Evolutionary conservation across 148 eudicot species (phyloP).

Genomic region (Drosera capensis): DNA sequence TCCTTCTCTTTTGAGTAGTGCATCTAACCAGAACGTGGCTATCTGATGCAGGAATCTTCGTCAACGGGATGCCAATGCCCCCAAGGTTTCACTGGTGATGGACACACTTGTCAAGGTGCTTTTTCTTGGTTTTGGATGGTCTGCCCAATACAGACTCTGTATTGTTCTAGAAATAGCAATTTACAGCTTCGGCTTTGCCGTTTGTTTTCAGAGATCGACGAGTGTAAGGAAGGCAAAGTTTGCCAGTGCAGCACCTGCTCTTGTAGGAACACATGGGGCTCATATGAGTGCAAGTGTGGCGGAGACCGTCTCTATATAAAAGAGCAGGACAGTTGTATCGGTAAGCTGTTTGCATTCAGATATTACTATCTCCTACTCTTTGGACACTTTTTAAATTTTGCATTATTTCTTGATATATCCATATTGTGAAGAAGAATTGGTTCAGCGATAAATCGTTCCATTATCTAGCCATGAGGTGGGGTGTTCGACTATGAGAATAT

Average conservation of each 20-base stretch:
- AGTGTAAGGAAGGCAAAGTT: slow-evolving; percentile 50
- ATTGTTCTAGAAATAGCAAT: too few relatives aligned
- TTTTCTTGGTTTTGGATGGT: not conserved
- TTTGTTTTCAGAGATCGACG: slow-evolving; percentile 45
- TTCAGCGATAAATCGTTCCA: too few relatives aligned
- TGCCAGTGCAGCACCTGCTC: slow-evolving; percentile 69
- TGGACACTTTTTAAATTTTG: not conserved
- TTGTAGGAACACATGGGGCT: slow-evolving; percentile 82
- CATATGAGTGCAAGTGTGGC: slow-evolving; percentile 63
- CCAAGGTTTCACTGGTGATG: slow-evolving; percentile 71
- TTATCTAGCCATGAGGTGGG: too few relatives aligned
- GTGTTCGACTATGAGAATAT: too few relatives aligned
- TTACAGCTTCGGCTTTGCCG: too few relatives aligned
- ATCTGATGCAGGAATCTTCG: slow-evolving; percentile 29
- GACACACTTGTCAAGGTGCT: slow-evolving; percentile 67
- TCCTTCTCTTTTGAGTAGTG: not conserved
- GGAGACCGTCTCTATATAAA: slow-evolving; percentile 49
- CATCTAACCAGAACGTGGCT: not conserved
- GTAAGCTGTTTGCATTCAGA: slow-evolving; percentile 16
- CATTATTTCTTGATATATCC: too few relatives aligned
- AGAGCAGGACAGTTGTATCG: slow-evolving; percentile 77
- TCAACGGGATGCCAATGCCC: slow-evolving; percentile 68
- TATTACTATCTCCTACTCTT: not conserved
- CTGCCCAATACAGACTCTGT: too few relatives aligned
- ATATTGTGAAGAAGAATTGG: too few relatives aligned